Percentiles rank a stretch among this genome's conserved stretches.
phyloP scores from a whole-genome alignment of 2,329 filamentous ascomycete genomes.

The Pseudogymnoascus sp. region DNA sequence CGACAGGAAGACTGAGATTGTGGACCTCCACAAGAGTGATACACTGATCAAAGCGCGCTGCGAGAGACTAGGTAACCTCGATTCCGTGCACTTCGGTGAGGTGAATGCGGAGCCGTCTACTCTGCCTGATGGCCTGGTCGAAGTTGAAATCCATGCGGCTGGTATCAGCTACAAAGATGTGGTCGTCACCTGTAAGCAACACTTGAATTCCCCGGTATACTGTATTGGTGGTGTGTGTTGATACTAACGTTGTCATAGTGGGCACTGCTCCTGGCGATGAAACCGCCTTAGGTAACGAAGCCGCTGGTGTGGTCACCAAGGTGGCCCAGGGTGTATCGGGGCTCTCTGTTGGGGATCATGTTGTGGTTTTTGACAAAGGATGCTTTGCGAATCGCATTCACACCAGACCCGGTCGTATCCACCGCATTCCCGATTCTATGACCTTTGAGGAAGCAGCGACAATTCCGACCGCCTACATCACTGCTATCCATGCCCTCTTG shows the following conservation, averaged over 20 bases:
- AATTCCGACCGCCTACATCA: constrained; percentile 34
- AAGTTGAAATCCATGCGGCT: not conserved
- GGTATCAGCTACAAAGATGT: not conserved
- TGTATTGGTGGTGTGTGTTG: constrained; percentile 10
- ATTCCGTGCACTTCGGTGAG: not conserved
- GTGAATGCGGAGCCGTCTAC: not conserved
- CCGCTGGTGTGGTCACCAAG: constrained; percentile 23
- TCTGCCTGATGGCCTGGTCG: not conserved
- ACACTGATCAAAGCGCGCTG: not conserved
- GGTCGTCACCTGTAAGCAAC: constrained; percentile 2
- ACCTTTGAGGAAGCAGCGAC: constrained; percentile 34
- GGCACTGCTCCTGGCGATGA: constrained; percentile 19
- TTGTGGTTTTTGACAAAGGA: not conserved
- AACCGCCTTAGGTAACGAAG: constrained; percentile 19
- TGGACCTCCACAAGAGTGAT: constrained; percentile 10
- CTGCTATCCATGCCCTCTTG: constrained; percentile 38
- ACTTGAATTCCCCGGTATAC: not conserved
- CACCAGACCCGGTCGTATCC: constrained; percentile 8
- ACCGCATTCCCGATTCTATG: constrained; percentile 32
- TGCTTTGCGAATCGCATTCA: constrained; percentile 15
- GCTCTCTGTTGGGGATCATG: constrained; percentile 31
- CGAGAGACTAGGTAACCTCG: constrained; percentile 8
- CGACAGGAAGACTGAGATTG: not conserved
- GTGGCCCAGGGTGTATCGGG: constrained; percentile 14
- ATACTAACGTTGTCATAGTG: constrained; percentile 15